These are phyloP conservation scores for Tylopilus sp. DNA, from an alignment of 1,284 basidiomycete genomes.

Conservation along the genomic window DNA sequence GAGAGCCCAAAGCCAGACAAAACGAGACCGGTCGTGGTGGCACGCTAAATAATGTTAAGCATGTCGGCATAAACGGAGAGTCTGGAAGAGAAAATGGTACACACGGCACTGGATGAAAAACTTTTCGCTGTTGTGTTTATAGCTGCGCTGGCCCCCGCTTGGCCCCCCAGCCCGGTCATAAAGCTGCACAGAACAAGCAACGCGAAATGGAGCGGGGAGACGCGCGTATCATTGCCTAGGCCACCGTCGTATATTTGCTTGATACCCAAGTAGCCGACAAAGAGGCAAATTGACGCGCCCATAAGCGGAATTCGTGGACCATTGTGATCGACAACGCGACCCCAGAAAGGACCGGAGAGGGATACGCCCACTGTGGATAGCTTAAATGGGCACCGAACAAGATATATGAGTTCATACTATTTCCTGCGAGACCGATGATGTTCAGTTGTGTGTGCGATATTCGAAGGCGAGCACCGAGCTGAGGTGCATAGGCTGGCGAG, in stretches of 20 bases:
- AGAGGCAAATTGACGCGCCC: conserved; percentile 47
- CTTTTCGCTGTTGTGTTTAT: conserved; percentile 67
- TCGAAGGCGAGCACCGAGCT: conserved; percentile 65
- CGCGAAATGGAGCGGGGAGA: conserved; percentile 31
- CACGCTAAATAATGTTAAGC: conserved; percentile 43
- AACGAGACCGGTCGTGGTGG: conserved; percentile 68
- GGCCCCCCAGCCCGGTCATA: conserved; percentile 61
- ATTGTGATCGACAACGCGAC: conserved; percentile 59
- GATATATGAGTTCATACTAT: conserved; percentile 39
- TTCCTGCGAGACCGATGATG: conserved; percentile 66
- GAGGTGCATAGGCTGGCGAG: conserved; percentile 70
- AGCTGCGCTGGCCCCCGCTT: conserved; percentile 50
- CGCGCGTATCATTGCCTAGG: conserved; percentile 21
- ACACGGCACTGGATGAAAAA: conserved; percentile 51
- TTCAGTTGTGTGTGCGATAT: conserved; percentile 76
- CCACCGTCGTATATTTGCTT: conserved; percentile 57
- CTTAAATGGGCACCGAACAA: conserved; percentile 5
- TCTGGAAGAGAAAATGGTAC: conserved; percentile 24
- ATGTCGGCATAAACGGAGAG: not conserved
- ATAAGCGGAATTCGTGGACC: conserved; percentile 56
- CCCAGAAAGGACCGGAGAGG: conserved; percentile 60
- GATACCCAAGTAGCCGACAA: conserved; percentile 66
- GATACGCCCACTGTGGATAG: conserved; percentile 54
- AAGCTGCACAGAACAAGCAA: conserved; percentile 50
- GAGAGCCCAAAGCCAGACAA: conserved; percentile 80